phyloP scores from a whole-genome alignment of 495 filamentous ascomycete genomes.

The Penicillium riverlandense region DNA sequence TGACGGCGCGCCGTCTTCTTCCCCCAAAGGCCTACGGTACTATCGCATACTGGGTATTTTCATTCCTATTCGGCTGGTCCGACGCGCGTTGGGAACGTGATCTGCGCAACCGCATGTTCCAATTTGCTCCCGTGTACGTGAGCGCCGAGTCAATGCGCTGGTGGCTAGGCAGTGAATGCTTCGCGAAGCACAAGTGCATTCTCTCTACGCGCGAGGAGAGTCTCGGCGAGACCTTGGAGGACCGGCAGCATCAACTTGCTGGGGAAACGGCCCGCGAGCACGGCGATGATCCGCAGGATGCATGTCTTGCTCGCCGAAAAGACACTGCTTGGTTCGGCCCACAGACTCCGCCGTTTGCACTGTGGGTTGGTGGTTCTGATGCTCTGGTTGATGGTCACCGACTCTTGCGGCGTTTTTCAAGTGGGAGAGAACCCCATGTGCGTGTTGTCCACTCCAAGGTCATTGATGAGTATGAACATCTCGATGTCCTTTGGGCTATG shows the following conservation, averaged over 20 bases:
- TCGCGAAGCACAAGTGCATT: slow-evolving; percentile 88
- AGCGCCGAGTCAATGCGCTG: slow-evolving; percentile 87
- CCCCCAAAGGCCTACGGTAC: slow-evolving; percentile 67
- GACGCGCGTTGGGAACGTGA: slow-evolving; percentile 81
- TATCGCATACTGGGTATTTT: slow-evolving; percentile 85
- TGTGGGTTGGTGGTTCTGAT: slow-evolving; percentile 84
- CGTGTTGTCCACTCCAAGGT: slow-evolving; percentile 72
- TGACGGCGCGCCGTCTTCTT: slow-evolving; percentile 65
- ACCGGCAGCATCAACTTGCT: slow-evolving; percentile 12
- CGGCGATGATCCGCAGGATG: slow-evolving; percentile 11
- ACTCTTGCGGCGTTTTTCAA: slow-evolving; percentile 66
- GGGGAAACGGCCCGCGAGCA: slow-evolving; percentile 4
- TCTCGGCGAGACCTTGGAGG: slow-evolving; percentile 56
- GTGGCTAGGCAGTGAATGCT: slow-evolving; percentile 91
- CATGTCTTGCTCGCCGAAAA: slow-evolving; percentile 22
- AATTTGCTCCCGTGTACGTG: slow-evolving; percentile 87
- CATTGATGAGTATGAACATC: slow-evolving; percentile 87
- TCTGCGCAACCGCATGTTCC: slow-evolving; percentile 77
- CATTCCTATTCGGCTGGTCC: slow-evolving; percentile 85
- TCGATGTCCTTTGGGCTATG: slow-evolving; percentile 96
- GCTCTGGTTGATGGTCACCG: slow-evolving; percentile 74
- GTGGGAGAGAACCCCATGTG: slow-evolving; percentile 77
- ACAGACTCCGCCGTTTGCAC: slow-evolving; percentile 72
- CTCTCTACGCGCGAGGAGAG: slow-evolving; percentile 67
- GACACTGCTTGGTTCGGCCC: slow-evolving; percentile 74